Percentiles rank a stretch among this genome's conserved stretches.
Conservation (phyloP, 2,329 filamentous ascomycete genomes). For the Graphium sp. region DNA sequence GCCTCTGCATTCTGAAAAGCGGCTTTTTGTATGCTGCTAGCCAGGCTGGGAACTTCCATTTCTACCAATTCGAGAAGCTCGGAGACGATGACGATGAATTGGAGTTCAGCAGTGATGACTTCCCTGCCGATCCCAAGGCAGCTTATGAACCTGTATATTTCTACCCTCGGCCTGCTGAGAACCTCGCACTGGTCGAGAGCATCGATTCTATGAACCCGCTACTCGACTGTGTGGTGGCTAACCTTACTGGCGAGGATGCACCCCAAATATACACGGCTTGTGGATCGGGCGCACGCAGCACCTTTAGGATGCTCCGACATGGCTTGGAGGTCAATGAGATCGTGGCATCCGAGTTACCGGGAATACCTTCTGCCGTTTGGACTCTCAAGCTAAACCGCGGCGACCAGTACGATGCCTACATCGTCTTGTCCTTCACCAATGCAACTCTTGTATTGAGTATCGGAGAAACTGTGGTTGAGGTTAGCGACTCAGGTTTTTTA, state of each 20-base stretch:
- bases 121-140: conserved; percentile 56
- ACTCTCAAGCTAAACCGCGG: conserved; percentile 71
- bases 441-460: conserved; percentile 86
- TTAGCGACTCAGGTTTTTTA: conserved; percentile 83
- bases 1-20: conserved; percentile 82
- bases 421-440: conserved; percentile 84
- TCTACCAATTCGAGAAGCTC: conserved; percentile 95
- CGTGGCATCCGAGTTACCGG: conserved; percentile 81
- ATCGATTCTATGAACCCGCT: conserved; percentile 83
- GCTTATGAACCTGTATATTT: conserved; percentile 72
- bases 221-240: conserved; percentile 80
- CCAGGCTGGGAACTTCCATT: conserved; percentile 82
- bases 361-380: conserved; percentile 85
- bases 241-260: conserved; percentile 80
- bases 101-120: conserved; percentile 72
- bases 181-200: conserved; percentile 69
- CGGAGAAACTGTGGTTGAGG: conserved; percentile 91
- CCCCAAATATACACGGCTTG: conserved; percentile 92
- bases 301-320: conserved; percentile 83
- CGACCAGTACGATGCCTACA: conserved; percentile 85
- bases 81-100: conserved; percentile 87
- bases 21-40: conserved; percentile 88
- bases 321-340: conserved; percentile 88
- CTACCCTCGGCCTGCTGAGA: conserved; percentile 60
- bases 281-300: conserved; percentile 74